Conservation (phyloP, 148 eudicot species). For the Fagopyrum homotropicum region DNA sequence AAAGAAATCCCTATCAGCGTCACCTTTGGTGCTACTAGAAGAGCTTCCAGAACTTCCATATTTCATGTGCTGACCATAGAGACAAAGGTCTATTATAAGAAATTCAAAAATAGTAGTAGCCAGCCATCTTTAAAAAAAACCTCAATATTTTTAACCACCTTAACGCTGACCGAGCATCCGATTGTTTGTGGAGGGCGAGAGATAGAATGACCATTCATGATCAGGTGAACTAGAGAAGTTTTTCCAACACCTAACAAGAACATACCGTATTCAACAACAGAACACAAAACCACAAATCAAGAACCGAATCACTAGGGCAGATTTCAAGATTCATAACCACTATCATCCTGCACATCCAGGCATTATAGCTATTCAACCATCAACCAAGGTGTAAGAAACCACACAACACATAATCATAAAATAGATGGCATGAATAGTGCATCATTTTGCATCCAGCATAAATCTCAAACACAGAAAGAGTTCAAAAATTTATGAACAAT, state of each 20-base stretch:
- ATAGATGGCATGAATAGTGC: background rate
- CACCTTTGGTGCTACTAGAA: constrained; percentile 58
- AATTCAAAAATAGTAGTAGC: constrained; percentile 10
- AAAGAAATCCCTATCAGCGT: constrained; percentile 72
- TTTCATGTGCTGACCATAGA: constrained; percentile 47
- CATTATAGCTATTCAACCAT: background rate
- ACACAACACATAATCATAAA: constrained; percentile 14
- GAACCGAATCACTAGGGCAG: too few species aligned
- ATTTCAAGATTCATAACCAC: background rate
- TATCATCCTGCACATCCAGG: background rate
- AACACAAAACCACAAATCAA: background rate
- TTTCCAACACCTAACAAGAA: constrained; percentile 79
- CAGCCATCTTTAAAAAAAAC: too few species aligned
- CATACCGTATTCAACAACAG: background rate
- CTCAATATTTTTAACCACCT: constrained; percentile 34
- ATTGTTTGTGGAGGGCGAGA: constrained; percentile 76
- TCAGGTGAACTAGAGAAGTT: constrained; percentile 86
- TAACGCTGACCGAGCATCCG: constrained; percentile 81
- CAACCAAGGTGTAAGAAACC: background rate
- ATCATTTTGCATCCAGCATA: background rate
- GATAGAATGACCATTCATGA: constrained; percentile 69
- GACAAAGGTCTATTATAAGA: background rate
- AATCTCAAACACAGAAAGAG: background rate
- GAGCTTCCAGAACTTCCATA: constrained; percentile 61
- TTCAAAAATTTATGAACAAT: background rate